phyloP scores from a whole-genome alignment of 352 stramenopile genomes.

The Phytopythium vexans region DNA sequence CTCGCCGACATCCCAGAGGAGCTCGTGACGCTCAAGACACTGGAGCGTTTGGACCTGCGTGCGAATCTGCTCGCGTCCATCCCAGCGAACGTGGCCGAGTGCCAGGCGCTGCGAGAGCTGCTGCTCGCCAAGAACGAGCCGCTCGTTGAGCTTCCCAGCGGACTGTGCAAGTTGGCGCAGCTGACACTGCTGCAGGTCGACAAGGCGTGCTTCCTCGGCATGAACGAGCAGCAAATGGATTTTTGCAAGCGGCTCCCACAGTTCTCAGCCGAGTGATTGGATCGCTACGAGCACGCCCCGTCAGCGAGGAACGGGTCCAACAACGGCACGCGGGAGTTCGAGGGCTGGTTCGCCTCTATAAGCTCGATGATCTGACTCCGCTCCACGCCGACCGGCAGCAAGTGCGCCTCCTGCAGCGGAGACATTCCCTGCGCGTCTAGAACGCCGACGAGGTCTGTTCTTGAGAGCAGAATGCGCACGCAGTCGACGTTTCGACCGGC shows the following conservation, averaged over 20 bases:
- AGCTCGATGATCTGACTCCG: constrained; percentile 17
- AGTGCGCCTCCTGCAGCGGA: constrained; percentile 20
- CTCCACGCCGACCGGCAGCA: constrained; percentile 6
- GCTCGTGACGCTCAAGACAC: constrained; percentile 16
- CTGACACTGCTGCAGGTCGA: constrained; percentile 42
- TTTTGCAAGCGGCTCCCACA: constrained; percentile 33
- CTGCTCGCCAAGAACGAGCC: constrained; percentile 32
- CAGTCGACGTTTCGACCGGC: constrained; percentile 2
- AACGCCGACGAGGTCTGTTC: constrained; percentile 7
- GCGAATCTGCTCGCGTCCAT: constrained; percentile 31
- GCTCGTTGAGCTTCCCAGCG: constrained; percentile 21
- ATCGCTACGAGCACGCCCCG: not conserved
- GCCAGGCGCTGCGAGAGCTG: constrained; percentile 23
- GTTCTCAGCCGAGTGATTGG: constrained; percentile 37
- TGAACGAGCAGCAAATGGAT: constrained; percentile 22
- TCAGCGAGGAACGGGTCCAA: not conserved
- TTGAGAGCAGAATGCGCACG: constrained; percentile 14
- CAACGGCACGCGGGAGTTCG: not conserved
- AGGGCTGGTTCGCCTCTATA: constrained; percentile 16
- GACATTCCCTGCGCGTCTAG: constrained; percentile 21
- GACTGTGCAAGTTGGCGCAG: constrained; percentile 15
- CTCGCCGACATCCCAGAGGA: constrained; percentile 18
- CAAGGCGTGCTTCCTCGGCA: constrained; percentile 44
- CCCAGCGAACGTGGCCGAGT: constrained; percentile 25
- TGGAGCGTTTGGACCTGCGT: constrained; percentile 28